Percentiles rank a stretch among this genome's conserved stretches.
Conservation (phyloP, 495 filamentous ascomycete genomes). For the Xylaria grammica region DNA sequence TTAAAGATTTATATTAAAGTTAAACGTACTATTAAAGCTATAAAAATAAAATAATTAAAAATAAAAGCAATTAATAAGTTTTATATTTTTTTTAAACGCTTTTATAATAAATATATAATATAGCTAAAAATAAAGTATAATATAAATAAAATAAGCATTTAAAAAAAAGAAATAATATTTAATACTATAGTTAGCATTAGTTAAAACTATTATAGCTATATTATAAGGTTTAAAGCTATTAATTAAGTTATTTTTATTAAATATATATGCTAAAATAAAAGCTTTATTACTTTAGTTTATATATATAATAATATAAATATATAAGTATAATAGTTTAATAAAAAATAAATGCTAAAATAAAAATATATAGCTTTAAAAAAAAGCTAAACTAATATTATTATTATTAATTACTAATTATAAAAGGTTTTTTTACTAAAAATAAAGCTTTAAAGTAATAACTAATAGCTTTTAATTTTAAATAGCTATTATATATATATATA, state of each 20-base stretch:
- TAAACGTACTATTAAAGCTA: too few relatives aligned
- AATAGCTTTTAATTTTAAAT: background rate
- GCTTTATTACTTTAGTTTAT: background rate
- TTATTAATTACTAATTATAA: too few relatives aligned
- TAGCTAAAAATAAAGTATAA: background rate
- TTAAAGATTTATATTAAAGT: too few relatives aligned
- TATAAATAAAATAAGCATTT: constrained; percentile 1
- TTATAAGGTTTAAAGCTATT: background rate
- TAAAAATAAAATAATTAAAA: too few relatives aligned
- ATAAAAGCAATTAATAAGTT: background rate
- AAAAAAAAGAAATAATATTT: background rate
- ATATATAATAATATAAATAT: background rate
- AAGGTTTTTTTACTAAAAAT: too few relatives aligned
- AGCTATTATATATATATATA: background rate
- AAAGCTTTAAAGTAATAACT: background rate
- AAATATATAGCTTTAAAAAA: too few relatives aligned
- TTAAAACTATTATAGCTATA: background rate
- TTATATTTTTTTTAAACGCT: background rate
- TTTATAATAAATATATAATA: background rate
- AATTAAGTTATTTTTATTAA: background rate
- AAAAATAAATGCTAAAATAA: too few relatives aligned
- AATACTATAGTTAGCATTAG: background rate
- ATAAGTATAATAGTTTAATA: background rate
- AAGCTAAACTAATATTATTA: too few relatives aligned
- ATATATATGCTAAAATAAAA: background rate